Evolutionary conservation across 1,284 basidiomycete species (phyloP).

Genomic region (Tetrapyrgos nigripes): DNA sequence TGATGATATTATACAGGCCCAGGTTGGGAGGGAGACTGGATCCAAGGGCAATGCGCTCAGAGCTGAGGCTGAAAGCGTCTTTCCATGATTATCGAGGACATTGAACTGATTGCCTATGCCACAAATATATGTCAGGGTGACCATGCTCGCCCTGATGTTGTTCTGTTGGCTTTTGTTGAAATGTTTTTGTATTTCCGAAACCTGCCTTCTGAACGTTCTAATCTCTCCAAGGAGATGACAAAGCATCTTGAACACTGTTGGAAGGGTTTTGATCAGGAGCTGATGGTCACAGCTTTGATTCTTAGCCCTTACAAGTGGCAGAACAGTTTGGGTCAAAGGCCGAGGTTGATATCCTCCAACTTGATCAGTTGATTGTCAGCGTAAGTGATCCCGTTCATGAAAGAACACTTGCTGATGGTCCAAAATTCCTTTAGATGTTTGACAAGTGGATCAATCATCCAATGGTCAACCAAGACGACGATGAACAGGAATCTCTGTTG

Average conservation of each 20-base stretch:
- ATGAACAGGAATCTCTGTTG: conserved; percentile 5
- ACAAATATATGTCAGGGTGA: conserved; percentile 23
- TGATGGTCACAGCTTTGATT: conserved; percentile 21
- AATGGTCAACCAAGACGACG: conserved; percentile 13
- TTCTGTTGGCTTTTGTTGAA: conserved; percentile 19
- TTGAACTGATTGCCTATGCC: conserved; percentile 21
- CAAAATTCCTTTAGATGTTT: conserved; percentile 13
- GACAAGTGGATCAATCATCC: conserved; percentile 23
- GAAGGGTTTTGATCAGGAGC: conserved; percentile 8
- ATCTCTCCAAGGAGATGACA: conserved; percentile 12
- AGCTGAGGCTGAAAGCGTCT: conserved; percentile 3
- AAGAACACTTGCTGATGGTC: background rate
- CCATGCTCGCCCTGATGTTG: conserved; percentile 16
- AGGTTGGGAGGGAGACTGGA: conserved; percentile 32
- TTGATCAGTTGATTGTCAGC: conserved; percentile 25
- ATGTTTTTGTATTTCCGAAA: conserved; percentile 17
- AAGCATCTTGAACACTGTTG: conserved; percentile 10
- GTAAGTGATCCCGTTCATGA: conserved; percentile 17
- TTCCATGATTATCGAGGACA: conserved; percentile 12
- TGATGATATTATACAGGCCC: conserved; percentile 26
- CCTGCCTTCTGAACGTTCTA: conserved; percentile 11
- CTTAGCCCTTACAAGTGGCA: conserved; percentile 30
- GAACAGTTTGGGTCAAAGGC: conserved; percentile 31
- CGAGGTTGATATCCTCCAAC: conserved; percentile 23
- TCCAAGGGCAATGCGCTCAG: conserved; percentile 18